Base-by-base conservation (phyloP, 2,329 filamentous ascomycete genomes). In the Fusarium equiseti region DNA sequence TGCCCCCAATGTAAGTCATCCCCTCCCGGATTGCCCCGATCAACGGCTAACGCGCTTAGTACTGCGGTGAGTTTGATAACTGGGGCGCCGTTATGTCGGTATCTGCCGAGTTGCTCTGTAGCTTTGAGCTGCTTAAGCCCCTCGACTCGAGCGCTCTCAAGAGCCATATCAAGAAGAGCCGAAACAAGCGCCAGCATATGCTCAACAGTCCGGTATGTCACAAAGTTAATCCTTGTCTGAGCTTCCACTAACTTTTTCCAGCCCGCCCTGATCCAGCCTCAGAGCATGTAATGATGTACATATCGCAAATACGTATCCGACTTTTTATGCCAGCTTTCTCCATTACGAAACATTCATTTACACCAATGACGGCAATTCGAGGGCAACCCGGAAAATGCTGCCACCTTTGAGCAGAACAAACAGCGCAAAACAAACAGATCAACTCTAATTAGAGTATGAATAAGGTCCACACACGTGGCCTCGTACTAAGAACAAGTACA, bases 21-120 rank as follows among this genome's bases (percentile, higher is more conserved):
- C 51, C 12, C 38, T 18, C 40, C 26, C 11, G 12, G 26, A 32
- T 31, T 22, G 9, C 3, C n/a, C 63, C 29, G 45, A 27, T 46
- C 52, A 48, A 44, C 61, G 66, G 60, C 78, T 82, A 75, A 80
- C 75, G n/a, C 27, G 35, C 38, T 40, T 71, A 97, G 93, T 98
- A 99, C 78, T 99, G 96, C 76, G 96, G 96, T 73, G 96, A 99
- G 81, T 99, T 99, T 73, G 96, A 99, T 79, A 99, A 99, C 71
- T 98, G 96, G 94, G 96, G 96, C 22, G 96, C 96, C 16, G 95
- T 98, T 73, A 99, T 99, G 96, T 97, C 95, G 4, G 96, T 99
- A 24, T 98, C 94, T 3, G 89, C 89, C 16, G 96, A 98, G 80
- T 83, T 99, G 55, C 88, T 99, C 3, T 99, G 96, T 83, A 98